Evolutionary conservation across 306 rosid genomes (phyloP), one percentile per base, ranked within the genome.

Genomic region (Quercus agrifolia): DNA sequence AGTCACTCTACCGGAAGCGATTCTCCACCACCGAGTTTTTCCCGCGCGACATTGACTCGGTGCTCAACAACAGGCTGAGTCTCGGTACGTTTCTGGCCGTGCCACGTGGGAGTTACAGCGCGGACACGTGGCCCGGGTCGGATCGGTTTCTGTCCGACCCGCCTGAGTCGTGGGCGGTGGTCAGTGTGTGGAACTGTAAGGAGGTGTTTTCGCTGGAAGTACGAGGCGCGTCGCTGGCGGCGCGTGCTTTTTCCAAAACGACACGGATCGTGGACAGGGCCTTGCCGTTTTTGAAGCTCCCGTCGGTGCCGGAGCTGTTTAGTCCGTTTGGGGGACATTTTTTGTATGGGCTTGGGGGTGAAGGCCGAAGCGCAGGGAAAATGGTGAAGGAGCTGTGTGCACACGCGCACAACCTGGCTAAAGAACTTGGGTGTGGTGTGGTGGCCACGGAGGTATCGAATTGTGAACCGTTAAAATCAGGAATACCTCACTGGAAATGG

Each of bases 401-500:
- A 5, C 88, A 86, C 76, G 96, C 93, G 0, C 98, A 95, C 28
- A 93, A 95, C 77, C 51, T 95, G 62, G 99, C 98, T 0, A 91
- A 88, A 80, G 93, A 87, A 7, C 55, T 72, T 38, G 97, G 93
- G 30, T 92, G 98, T 30, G 89, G 89, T 0, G 94, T 87, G 70
- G 94, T 95, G 77, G 97, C 83, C 2, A 90, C 99, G n/a, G 98
- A 91, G 80, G 98, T 95, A 0, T 87, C 99, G 0, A 75, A 88
- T 2, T 0, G 74, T 20, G 99, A 95, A 30, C 97, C 96, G 9
- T 79, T 93, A 0, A 78, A 80, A 81, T 35, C 70, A 19, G 97
- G 94, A 9, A 86, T 95, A 7, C 99, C 99, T 1, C 93, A 95
- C 83, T 95, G 99, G 99, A 93, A 91, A 86, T 87, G 70, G 81